A percentile compares a stretch with the other conserved stretches of the same genome.
phyloP scores from a whole-genome alignment of 1,284 basidiomycete species.

The Cronartium quercuum region DNA sequence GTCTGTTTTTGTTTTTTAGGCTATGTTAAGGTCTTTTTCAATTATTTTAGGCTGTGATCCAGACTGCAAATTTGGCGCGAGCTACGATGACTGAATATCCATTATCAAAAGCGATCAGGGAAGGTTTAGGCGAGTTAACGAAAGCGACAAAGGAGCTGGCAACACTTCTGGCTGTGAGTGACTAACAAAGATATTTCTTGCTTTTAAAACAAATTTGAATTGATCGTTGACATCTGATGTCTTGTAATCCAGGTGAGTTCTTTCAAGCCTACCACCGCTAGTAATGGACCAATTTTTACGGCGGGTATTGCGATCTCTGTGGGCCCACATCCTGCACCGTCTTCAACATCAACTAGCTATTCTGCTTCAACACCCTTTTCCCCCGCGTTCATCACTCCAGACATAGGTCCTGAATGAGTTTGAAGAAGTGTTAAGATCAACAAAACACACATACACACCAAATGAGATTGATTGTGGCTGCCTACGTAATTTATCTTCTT shows the following conservation, averaged over 20 bases:
- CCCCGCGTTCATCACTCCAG: no score
- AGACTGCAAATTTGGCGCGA: slow-evolving; percentile 51
- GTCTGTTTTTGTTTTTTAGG: slow-evolving; percentile 47
- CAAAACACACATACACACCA: no score
- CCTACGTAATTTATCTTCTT: no score
- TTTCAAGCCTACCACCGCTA: slow-evolving; percentile 14
- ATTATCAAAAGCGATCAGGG: slow-evolving; percentile 44
- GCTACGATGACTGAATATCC: slow-evolving; percentile 49
- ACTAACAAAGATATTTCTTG: background rate
- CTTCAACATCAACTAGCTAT: no score
- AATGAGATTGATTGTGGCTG: no score
- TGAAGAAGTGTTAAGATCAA: no score
- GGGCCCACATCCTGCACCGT: no score
- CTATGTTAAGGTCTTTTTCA: background rate
- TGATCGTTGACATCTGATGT: background rate
- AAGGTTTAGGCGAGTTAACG: slow-evolving; percentile 50
- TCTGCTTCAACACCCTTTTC: no score
- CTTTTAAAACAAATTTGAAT: background rate
- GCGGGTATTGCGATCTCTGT: no score
- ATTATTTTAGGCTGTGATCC: slow-evolving; percentile 52
- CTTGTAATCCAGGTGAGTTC: slow-evolving; percentile 16
- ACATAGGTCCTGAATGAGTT: no score
- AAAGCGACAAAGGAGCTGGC: slow-evolving; percentile 53
- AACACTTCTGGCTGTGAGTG: slow-evolving; percentile 50
- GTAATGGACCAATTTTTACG: background rate